Base-by-base conservation (phyloP, 176 grass and related monocot species). In the Elaeis guineensis region DNA sequence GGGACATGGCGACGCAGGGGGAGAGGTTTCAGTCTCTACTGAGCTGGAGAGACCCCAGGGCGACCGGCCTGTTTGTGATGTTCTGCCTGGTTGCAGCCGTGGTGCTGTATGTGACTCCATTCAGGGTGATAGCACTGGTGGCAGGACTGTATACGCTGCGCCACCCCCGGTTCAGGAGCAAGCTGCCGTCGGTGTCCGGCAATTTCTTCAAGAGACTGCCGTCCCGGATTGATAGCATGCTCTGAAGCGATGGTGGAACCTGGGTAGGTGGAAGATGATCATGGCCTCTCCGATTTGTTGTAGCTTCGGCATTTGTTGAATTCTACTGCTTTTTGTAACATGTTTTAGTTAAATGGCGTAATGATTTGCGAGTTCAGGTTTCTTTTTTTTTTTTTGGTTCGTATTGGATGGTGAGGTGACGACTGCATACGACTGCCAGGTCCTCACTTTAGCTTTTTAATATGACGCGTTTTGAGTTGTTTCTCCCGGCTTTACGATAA, bases 161-260 rank as follows among this genome's bases (percentile, higher is more conserved):
- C 1, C 90, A 95, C 74, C 90, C 85, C n/a, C 59, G 72, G 66
- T 89, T 95, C 70, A 61, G 85, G 57, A 75, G 82, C 69, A 62
- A 25, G 56, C 70, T 75, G 79, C 90, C 85, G 6, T 79, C 81
- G 22, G 72, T 80, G 15, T 72, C 66, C 1, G 21, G 64, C 66
- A 95, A 83, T 58, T 89, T 85, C 72, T 95, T 89, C 82, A 89
- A 83, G 76, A 76, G 90, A 54, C 66, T 89, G 50, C 90, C 85
- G 6, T 82, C 85, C 17, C 14, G 61, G 11, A 62, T 65, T 0
- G 82, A 95, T n/a, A 66, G 69, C 54, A 67, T 80, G 69, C 57
- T 80, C 58, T 93, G 58, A 65, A 64, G 2, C 2, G 4, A 14
- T 8, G 57, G 35, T 35, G 32, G 32, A 35, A 35, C 32, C 32